phyloP scores from a whole-genome alignment of 768 basidiomycete genomes.

The Podaxis carcinomalis region DNA sequence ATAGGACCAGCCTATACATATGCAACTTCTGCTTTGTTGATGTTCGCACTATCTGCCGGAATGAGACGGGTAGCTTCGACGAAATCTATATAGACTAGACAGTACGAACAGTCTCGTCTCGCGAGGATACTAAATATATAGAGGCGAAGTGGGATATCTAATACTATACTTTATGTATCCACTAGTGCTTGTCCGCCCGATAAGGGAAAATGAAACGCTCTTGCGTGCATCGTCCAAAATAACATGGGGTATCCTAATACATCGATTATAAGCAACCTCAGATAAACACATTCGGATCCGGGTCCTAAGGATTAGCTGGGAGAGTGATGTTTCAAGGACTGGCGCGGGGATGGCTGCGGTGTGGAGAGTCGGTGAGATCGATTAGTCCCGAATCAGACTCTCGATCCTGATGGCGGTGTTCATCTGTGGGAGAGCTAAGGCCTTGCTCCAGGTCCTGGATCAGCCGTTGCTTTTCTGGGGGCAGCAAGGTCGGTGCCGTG shows the following conservation, averaged over 20 bases:
- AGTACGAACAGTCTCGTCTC: neutral
- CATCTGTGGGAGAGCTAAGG: neutral
- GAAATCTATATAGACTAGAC: constrained; percentile 24
- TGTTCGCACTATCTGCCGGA: constrained; percentile 50
- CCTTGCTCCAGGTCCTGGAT: constrained; percentile 23
- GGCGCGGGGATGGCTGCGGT: constrained; percentile 5
- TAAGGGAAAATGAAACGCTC: neutral
- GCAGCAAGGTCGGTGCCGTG: constrained; percentile 9
- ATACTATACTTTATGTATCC: neutral
- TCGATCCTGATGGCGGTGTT: neutral
- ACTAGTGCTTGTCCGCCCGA: neutral
- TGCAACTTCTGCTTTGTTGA: constrained; percentile 54
- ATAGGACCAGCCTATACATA: constrained; percentile 83
- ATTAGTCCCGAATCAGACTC: neutral
- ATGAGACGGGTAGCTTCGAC: constrained; percentile 51
- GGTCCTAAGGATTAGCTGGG: neutral
- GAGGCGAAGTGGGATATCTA: neutral
- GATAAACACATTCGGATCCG: neutral
- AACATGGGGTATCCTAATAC: constrained; percentile 8
- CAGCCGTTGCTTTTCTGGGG: constrained; percentile 44
- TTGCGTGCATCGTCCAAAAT: neutral
- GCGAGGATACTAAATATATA: constrained; percentile 12
- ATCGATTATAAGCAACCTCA: neutral
- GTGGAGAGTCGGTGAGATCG: constrained; percentile 3
- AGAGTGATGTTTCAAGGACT: neutral